Evolutionary conservation across 2,329 filamentous ascomycete species (phyloP), one percentile per base, ranked within the genome.

Genomic region (Rosellinia necatrix): DNA sequence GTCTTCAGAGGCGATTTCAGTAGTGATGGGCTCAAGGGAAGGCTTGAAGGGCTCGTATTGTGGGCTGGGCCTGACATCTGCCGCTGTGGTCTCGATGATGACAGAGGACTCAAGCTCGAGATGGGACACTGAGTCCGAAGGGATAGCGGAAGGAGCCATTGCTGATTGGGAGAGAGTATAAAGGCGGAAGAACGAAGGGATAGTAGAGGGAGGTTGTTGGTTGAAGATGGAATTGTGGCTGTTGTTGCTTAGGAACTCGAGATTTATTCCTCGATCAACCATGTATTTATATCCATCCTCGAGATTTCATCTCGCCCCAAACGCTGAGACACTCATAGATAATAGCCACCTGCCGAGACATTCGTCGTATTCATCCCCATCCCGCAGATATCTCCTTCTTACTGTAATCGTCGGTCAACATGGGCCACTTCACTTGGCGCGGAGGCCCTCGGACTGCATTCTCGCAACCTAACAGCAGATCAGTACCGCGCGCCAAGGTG

Each of bases 61-160:
- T 19, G 62, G 60, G 49, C 35, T 49, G 6, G 60, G 42, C 27
- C 56, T 54, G 32, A 61, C 19, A n/a, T 64, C 62, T 32, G 49
- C 12, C 13, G 21, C 42, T 21, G 60, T 41, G 5, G 59, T 13
- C 42, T 68, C 58, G 17, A 66, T 34, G 27, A 61, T n/a, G 2
- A 64, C 49, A 17, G 50, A 24, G 40, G 65, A 57, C 32, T 63
- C 49, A 35, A 49, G 43, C 46, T 66, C 61, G 12, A 64, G 54
- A 10, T 62, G 57, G 41, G 61, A 58, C 30, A 59, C 27, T 15
- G 52, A 48, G 29, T 62, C 61, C n/a, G 19, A 34, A 7, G 54
- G 51, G 27, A 64, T 51, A 53, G 56, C 59, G 38, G 59, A 61
- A 13, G 59, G 59, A 42, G 59, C 47, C 59, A 61, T 61, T 53